Conservation (phyloP, 805 yeast species). For the Pichia gijzeniarum region DNA sequence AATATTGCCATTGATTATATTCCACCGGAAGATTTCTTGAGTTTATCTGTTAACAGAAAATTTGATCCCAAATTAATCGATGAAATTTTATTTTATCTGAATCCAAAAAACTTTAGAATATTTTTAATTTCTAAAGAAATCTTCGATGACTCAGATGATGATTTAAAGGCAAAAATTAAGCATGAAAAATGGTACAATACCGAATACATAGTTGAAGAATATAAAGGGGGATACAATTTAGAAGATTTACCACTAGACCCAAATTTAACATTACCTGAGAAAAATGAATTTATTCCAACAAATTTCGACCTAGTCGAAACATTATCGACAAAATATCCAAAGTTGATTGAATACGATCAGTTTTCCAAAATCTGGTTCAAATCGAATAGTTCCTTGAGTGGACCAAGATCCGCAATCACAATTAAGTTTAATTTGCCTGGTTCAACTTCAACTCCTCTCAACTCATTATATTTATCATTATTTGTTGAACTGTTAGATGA, state of each 20-base stretch:
- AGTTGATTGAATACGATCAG: slow-evolving; percentile 46
- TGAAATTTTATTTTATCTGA: slow-evolving; percentile 44
- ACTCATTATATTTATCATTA: slow-evolving; percentile 52
- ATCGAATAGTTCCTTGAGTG: slow-evolving; percentile 81
- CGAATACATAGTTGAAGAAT: slow-evolving; percentile 48
- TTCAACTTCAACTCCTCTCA: slow-evolving; percentile 50
- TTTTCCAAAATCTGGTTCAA: slow-evolving; percentile 74
- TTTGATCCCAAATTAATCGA: slow-evolving; percentile 51
- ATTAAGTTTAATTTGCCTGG: slow-evolving; percentile 61
- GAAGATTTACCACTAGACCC: slow-evolving; percentile 35
- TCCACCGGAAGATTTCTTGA: slow-evolving; percentile 61
- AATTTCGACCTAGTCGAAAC: slow-evolving; percentile 55
- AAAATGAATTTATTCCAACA: slow-evolving; percentile 79
- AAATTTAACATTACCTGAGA: slow-evolving; percentile 44
- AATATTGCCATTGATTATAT: slow-evolving; percentile 28
- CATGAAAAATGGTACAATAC: slow-evolving; percentile 91
- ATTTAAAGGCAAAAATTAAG: slow-evolving; percentile 22
- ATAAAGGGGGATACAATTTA: slow-evolving; percentile 32
- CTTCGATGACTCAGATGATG: slow-evolving; percentile 34
- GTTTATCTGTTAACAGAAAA: slow-evolving; percentile 45
- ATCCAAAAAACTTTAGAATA: slow-evolving; percentile 54
- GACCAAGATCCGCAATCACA: slow-evolving; percentile 76
- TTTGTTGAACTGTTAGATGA: slow-evolving; percentile 71
- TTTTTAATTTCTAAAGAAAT: slow-evolving; percentile 44
- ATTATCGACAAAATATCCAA: slow-evolving; percentile 45